Percentiles rank a stretch among this genome's conserved stretches.
Evolutionary conservation across 495 filamentous ascomycete genomes (phyloP).

Genomic region (Neurospora tetrasperma): DNA sequence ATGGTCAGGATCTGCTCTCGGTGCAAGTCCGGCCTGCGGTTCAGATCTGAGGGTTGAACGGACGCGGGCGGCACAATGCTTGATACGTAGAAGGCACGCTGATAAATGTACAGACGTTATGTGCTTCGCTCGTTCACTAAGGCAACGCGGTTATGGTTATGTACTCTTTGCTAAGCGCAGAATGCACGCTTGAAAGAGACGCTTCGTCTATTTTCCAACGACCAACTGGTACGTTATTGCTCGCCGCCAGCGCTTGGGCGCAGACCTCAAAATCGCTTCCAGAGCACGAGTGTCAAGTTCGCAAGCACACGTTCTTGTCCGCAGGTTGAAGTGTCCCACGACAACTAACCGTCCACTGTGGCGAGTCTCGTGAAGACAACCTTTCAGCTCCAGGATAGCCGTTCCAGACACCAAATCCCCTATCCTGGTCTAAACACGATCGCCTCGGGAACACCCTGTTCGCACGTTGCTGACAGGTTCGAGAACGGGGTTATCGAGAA

Average conservation of each 20-base stretch:
- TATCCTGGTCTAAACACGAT: background rate
- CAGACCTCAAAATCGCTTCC: background rate
- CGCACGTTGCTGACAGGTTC: background rate
- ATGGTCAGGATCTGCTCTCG: constrained; percentile 14
- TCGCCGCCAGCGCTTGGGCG: background rate
- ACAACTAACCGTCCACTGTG: constrained; percentile 1
- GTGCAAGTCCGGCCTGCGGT: constrained; percentile 8
- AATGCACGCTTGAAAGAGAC: background rate
- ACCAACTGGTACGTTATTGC: background rate
- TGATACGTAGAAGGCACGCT: background rate
- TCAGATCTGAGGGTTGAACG: constrained; percentile 8
- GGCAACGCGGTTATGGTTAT: constrained; percentile 4
- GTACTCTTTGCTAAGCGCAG: background rate
- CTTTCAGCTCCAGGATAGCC: background rate
- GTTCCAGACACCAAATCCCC: background rate
- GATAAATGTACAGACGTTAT: background rate
- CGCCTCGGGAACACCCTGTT: background rate
- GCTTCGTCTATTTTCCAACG: background rate
- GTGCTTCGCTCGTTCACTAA: background rate
- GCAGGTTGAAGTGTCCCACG: background rate
- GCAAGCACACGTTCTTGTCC: background rate
- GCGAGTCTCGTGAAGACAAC: constrained; percentile 1
- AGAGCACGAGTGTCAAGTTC: constrained; percentile 4
- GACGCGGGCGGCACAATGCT: constrained; percentile 3
- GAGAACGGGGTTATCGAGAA: background rate